Conservation (phyloP, 2,329 filamentous ascomycete genomes). For the Aspergillus sp. region DNA sequence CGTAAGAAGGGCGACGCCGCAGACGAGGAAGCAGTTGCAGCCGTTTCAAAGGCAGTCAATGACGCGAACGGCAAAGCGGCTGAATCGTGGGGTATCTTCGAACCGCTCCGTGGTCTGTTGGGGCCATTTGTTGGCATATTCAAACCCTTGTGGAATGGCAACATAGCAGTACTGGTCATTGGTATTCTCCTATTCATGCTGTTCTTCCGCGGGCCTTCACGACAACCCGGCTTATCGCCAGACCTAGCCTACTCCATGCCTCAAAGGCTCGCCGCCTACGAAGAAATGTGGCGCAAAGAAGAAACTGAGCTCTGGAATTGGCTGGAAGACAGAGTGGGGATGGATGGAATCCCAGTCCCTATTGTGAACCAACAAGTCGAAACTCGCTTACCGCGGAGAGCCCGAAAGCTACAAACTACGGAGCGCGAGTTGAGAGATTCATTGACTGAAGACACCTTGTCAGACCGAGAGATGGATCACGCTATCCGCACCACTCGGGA, state of each 20-base stretch:
- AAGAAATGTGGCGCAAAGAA: slow-evolving; percentile 88
- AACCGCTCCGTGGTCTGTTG: slow-evolving; percentile 72
- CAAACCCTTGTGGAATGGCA: slow-evolving; percentile 72
- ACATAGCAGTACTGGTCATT: slow-evolving; percentile 76
- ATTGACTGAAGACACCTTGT: slow-evolving; percentile 69
- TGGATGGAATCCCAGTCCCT: slow-evolving; percentile 60
- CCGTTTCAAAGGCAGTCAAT: slow-evolving; percentile 50
- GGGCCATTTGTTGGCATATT: slow-evolving; percentile 73
- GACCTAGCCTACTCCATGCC: slow-evolving; percentile 52
- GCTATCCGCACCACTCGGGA: slow-evolving; percentile 87
- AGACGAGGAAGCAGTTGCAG: slow-evolving; percentile 43
- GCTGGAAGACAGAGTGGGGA: slow-evolving; percentile 82
- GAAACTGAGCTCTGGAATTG: slow-evolving; percentile 91
- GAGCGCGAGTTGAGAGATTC: slow-evolving; percentile 58
- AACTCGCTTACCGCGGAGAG: slow-evolving; percentile 50
- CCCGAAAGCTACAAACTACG: slow-evolving; percentile 39
- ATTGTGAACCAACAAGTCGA: slow-evolving; percentile 31
- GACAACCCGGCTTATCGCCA: slow-evolving; percentile 27
- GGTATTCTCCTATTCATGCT: slow-evolving; percentile 73
- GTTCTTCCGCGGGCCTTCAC: slow-evolving; percentile 64
- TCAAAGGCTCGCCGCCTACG: slow-evolving; percentile 79
- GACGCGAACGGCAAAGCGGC: slow-evolving; percentile 44
- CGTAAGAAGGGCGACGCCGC: slow-evolving; percentile 61
- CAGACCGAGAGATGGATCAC: slow-evolving; percentile 74
- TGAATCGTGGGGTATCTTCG: slow-evolving; percentile 77